Evolutionary conservation across 2,329 filamentous ascomycete genomes (phyloP).

Genomic region (Elsinoe perseae): DNA sequence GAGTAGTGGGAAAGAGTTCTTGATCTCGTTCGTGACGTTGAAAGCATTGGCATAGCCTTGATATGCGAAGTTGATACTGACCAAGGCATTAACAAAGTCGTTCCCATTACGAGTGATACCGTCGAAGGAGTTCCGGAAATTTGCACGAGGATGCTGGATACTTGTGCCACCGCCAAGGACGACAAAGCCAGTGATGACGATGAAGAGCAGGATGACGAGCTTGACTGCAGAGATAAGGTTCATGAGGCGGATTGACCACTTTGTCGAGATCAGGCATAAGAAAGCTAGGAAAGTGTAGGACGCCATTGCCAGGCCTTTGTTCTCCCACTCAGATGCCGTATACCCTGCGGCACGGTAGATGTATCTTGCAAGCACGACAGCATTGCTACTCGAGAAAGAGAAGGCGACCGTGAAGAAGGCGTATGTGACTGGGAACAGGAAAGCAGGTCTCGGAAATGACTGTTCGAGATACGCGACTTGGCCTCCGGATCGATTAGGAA

Average conservation of each 20-base stretch:
- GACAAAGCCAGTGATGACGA: conserved; percentile 47
- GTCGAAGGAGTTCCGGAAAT: conserved; percentile 50
- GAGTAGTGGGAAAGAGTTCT: conserved; percentile 21
- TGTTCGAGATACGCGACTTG: conserved; percentile 64
- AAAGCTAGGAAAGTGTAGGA: conserved; percentile 33
- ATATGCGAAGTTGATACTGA: conserved; percentile 45
- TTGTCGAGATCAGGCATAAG: conserved; percentile 38
- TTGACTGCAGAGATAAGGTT: conserved; percentile 59
- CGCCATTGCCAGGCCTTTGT: conserved; percentile 41
- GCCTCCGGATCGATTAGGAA: conserved; percentile 57
- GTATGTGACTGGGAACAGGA: conserved; percentile 57
- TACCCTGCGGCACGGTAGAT: conserved; percentile 15
- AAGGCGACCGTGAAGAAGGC: conserved; percentile 56
- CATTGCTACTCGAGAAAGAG: conserved; percentile 58
- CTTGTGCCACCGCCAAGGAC: conserved; percentile 51
- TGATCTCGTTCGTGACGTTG: conserved; percentile 55
- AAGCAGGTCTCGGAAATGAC: conserved; percentile 55
- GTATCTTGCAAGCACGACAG: conserved; percentile 15
- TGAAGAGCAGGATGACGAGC: conserved; percentile 23
- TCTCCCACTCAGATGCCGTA: conserved; percentile 17
- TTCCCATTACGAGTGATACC: conserved; percentile 40
- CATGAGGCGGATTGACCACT: conserved; percentile 50
- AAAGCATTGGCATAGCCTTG: conserved; percentile 54
- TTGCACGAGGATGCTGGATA: conserved; percentile 44
- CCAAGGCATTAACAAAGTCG: conserved; percentile 51